Conservation (phyloP, 2,329 filamentous ascomycete genomes). For the Penicillium aurantiogriseum region DNA sequence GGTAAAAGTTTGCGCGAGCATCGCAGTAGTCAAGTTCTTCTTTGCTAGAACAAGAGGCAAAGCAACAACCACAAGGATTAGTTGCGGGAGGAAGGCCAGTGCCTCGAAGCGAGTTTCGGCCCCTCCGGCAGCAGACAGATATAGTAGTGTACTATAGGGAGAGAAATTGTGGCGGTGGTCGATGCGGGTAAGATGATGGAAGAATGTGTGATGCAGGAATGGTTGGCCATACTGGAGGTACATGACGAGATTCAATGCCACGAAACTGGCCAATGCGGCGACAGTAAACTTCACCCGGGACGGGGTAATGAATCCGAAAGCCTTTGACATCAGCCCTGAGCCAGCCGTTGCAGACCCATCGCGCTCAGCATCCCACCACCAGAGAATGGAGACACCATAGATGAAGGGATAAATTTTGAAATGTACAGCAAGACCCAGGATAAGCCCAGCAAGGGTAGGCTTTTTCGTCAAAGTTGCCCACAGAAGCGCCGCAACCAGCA, state of each 20-base stretch:
- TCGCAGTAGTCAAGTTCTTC: constrained; percentile 73
- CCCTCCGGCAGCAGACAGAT: constrained; percentile 70
- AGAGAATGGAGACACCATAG: constrained; percentile 65
- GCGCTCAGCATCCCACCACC: constrained; percentile 40
- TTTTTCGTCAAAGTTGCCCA: constrained; percentile 71
- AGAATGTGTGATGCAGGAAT: constrained; percentile 85
- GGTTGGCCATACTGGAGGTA: constrained; percentile 72
- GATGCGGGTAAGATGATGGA: constrained; percentile 88
- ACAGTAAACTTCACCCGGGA: constrained; percentile 43
- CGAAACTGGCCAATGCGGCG: constrained; percentile 70
- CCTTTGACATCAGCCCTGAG: constrained; percentile 13
- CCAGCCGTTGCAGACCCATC: constrained; percentile 12
- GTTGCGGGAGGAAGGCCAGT: constrained; percentile 83
- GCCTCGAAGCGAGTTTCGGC: constrained; percentile 61
- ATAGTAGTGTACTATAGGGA: constrained; percentile 88
- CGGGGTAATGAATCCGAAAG: constrained; percentile 39
- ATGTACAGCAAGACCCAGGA: constrained; percentile 84
- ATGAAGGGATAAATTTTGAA: constrained; percentile 99
- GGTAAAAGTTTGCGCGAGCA: constrained; percentile 94
- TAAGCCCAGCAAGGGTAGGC: constrained; percentile 65
- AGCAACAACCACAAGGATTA: constrained; percentile 73
- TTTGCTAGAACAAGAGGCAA: constrained; percentile 77
- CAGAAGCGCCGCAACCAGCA: constrained; percentile 76
- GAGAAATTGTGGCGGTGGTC: constrained; percentile 99
- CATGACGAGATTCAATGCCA: constrained; percentile 73